phyloP scores from a whole-genome alignment of 2,329 filamentous ascomycete species.

The Onygenales sp. region DNA sequence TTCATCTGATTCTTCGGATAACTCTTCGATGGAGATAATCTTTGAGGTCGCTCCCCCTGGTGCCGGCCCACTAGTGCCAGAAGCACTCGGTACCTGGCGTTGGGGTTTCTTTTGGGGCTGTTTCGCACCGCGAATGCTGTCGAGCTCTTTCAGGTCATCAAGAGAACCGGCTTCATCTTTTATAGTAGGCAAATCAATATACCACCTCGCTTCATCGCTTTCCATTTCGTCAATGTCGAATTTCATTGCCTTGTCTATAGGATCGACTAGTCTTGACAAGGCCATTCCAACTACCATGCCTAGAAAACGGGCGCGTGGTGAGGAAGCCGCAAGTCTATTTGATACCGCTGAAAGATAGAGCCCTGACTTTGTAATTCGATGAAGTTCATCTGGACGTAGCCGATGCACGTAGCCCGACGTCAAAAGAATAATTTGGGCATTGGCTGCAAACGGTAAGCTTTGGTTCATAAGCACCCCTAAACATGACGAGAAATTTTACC shows the following conservation, averaged over 20 bases:
- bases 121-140: slow-evolving; percentile 13
- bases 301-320: slow-evolving; percentile 65
- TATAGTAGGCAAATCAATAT: slow-evolving; percentile 55
- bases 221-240: slow-evolving; percentile 77
- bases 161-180: slow-evolving; percentile 55
- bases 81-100: slow-evolving; percentile 1
- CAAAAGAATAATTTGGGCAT: slow-evolving; percentile 70
- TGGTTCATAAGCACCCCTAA: neutral
- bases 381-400: slow-evolving; percentile 54
- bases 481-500: slow-evolving; percentile 38
- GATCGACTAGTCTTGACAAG: slow-evolving; percentile 55
- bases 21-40: slow-evolving; percentile 52
- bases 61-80: slow-evolving; percentile 10
- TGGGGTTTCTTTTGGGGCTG: slow-evolving; percentile 6
- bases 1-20: slow-evolving; percentile 50
- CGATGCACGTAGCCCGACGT: slow-evolving; percentile 67
- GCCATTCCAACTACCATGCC: slow-evolving; percentile 82
- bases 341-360: slow-evolving; percentile 71
- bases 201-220: slow-evolving; percentile 63
- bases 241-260: slow-evolving; percentile 60
- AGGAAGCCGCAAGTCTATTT: slow-evolving; percentile 71
- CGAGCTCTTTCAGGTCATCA: slow-evolving; percentile 36
- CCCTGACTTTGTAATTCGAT: slow-evolving; percentile 60
- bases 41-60: slow-evolving; percentile 23
- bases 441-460: slow-evolving; percentile 44